Evolutionary conservation across 2,329 filamentous ascomycete genomes (phyloP), one percentile per base, ranked within the genome.

Genomic region (Pseudocercospora pini-densiflorae): DNA sequence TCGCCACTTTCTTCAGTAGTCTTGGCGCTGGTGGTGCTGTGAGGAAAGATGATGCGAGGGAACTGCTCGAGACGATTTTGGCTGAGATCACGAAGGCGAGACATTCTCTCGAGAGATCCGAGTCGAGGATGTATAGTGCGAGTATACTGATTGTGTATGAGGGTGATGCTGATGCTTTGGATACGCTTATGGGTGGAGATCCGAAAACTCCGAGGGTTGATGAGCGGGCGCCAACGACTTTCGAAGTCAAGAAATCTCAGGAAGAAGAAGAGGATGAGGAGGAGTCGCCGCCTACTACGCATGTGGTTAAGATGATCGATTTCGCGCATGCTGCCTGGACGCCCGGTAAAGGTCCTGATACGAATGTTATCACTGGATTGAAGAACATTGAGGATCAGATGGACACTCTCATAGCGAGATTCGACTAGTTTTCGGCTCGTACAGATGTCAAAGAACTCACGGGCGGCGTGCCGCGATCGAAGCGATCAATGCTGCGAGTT

Each of bases 321-420:
- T 99, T 99, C 84, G 95, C 95, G 1, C 95, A 99, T 79, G 95
- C 95, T 10, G 81, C 84, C 59, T 98, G 91, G 89, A 90, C 88
- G 1, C 91, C 92, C 0, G 92, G 93, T 0, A 81, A 90, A 73
- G 94, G 94, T 0, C 90, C 91, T 0, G 95, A 99, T 77, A 90
- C 97, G 80, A 98, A 98, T 75, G 89, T 97, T 31, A 89, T 98
- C 72, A 85, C 89, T 65, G 85, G 91, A 63, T 79, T 96, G 68
- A 74, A 72, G 65, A 75, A 73, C 43, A 68, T 76, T 10, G 76
- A 78, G 59, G 67, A 71, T 31, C 73, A 76, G 70, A 74, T 77
- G 70, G 73, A 77, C 59, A 33, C 65, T 45, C 66, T 77, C 24
- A 75, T 77, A 54, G 69, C 69, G 5, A 67, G 69, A 24, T 71